These are phyloP conservation scores for Groenewaldozyma tartarivorans DNA, from an alignment of 805 yeast genomes.

Conservation along the genomic window DNA sequence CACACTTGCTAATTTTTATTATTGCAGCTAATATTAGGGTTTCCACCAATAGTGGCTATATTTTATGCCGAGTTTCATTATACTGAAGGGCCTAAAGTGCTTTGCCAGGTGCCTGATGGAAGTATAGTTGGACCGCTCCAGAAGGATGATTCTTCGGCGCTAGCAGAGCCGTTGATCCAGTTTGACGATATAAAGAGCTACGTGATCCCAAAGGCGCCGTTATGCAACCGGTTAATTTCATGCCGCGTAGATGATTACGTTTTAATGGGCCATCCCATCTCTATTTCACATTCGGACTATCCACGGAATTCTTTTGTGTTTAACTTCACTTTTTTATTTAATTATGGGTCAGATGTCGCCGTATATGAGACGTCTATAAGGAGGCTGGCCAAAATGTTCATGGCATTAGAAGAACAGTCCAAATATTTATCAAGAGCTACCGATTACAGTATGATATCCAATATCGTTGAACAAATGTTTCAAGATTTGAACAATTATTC, in stretches of 20 bases:
- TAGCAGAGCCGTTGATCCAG: conserved; percentile 44
- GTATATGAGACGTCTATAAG: conserved; percentile 72
- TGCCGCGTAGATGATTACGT: conserved; percentile 61
- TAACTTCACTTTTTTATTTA: conserved; percentile 88
- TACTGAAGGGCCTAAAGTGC: conserved; percentile 86
- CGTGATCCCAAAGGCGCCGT: conserved; percentile 85
- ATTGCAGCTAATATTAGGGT: conserved; percentile 9
- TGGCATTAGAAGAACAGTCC: conserved; percentile 82
- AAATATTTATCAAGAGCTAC: conserved; percentile 49
- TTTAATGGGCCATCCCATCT: conserved; percentile 83
- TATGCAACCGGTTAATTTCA: conserved; percentile 75
- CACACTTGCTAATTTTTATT: not conserved
- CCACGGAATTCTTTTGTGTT: conserved; percentile 88
- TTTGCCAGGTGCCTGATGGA: conserved; percentile 83
- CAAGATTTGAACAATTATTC: conserved; percentile 93
- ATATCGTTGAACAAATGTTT: conserved; percentile 77
- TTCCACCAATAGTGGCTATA: conserved; percentile 66
- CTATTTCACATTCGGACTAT: conserved; percentile 62
- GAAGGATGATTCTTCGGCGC: conserved; percentile 26
- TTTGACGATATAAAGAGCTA: conserved; percentile 85
- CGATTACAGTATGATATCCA: conserved; percentile 42
- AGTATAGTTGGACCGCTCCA: conserved; percentile 37
- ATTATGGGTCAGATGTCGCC: conserved; percentile 60
- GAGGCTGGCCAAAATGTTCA: conserved; percentile 80
- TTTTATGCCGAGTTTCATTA: conserved; percentile 93